These are phyloP conservation scores for Gynochthodes officinalis DNA, from an alignment of 257 asterid genomes.

Conservation along the genomic window DNA sequence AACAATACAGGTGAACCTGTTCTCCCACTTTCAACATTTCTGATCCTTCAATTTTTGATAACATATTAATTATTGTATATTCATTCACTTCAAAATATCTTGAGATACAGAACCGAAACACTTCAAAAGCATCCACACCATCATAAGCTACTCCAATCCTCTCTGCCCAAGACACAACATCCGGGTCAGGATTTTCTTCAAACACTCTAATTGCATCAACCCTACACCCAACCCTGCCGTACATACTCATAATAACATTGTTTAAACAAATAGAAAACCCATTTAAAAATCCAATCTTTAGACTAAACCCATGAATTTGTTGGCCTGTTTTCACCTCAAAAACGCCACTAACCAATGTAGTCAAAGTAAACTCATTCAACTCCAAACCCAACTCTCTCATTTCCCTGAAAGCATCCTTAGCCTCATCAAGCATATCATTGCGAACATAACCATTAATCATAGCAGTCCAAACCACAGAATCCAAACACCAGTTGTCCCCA, in stretches of 20 bases:
- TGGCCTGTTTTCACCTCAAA: conserved; percentile 17
- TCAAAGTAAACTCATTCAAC: conserved; percentile 20
- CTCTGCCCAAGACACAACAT: conserved; percentile 24
- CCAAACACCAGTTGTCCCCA: conserved; percentile 13
- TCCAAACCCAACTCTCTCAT: conserved; percentile 17
- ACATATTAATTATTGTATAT: conserved; percentile 12
- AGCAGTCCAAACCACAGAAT: conserved; percentile 21
- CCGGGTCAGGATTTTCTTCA: conserved; percentile 24
- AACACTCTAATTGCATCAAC: conserved; percentile 19
- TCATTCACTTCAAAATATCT: conserved; percentile 18
- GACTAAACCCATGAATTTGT: conserved; percentile 18
- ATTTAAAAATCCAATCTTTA: conserved; percentile 18
- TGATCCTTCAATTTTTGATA: conserved; percentile 12
- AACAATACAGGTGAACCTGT: conserved; percentile 16
- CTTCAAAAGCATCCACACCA: conserved; percentile 17
- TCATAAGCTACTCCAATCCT: conserved; percentile 19
- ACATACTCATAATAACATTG: conserved; percentile 24
- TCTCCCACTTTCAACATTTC: conserved; percentile 6
- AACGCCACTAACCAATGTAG: conserved; percentile 20
- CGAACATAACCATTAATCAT: conserved; percentile 18
- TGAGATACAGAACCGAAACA: conserved; percentile 11
- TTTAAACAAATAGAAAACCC: conserved; percentile 18
- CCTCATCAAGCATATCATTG: conserved; percentile 1
- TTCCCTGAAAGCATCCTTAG: conserved; percentile 15
- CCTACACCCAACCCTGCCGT: conserved; percentile 14